Conservation (phyloP, 2,329 filamentous ascomycete genomes). For the Neoarthrinium moseri region DNA sequence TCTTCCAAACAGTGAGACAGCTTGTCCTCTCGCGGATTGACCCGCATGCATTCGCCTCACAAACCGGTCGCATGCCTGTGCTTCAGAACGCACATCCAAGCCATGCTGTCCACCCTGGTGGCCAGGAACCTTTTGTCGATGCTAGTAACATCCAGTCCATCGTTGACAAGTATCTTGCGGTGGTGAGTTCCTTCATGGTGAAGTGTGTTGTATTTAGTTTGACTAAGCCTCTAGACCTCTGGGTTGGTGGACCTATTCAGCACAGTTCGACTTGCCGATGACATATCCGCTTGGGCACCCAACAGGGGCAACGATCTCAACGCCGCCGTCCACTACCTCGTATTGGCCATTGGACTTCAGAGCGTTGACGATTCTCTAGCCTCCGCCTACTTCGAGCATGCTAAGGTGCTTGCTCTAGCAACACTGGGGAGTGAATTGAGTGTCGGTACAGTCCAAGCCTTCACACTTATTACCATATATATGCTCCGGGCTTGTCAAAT, state of each 20-base stretch:
- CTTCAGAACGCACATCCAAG: conserved; percentile 43
- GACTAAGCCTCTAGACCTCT: conserved; percentile 28
- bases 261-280: conserved; percentile 33
- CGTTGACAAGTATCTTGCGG: conserved; percentile 21
- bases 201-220: neutral
- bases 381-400: conserved; percentile 48
- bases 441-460: conserved; percentile 48
- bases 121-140: conserved; percentile 21
- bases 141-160: conserved; percentile 12
- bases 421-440: conserved; percentile 46
- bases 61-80: conserved; percentile 48
- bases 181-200: conserved; percentile 16
- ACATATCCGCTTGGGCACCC: conserved; percentile 41
- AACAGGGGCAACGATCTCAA: conserved; percentile 32
- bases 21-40: conserved; percentile 49
- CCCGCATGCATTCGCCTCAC: conserved; percentile 48
- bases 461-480: conserved; percentile 50
- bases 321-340: conserved; percentile 45
- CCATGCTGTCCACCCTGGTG: conserved; percentile 11
- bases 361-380: conserved; percentile 38
- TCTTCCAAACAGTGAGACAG: conserved; percentile 54
- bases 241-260: conserved; percentile 51
- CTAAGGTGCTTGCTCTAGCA: conserved; percentile 42
- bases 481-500: conserved; percentile 56
- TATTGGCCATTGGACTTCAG: conserved; percentile 50